Conservation (phyloP, 345 rosid genomes). For the Lepidium sativum region DNA sequence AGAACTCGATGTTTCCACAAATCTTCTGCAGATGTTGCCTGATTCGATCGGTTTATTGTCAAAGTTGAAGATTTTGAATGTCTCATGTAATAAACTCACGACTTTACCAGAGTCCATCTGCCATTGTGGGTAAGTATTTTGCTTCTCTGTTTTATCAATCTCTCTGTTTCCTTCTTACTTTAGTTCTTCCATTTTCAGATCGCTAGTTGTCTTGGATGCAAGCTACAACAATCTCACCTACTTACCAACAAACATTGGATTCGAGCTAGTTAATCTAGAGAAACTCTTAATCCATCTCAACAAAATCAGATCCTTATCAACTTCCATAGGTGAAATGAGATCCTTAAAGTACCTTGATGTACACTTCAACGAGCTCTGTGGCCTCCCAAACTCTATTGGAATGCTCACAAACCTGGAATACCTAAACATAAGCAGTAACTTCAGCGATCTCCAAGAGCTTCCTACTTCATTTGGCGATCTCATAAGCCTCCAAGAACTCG, state of each 20-base stretch:
- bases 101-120: slow-evolving; percentile 67
- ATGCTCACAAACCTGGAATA: slow-evolving; percentile 58
- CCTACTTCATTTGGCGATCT: slow-evolving; percentile 74
- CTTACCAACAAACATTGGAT: slow-evolving; percentile 84
- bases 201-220: slow-evolving; percentile 65
- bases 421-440: slow-evolving; percentile 67
- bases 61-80: slow-evolving; percentile 59
- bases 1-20: slow-evolving; percentile 69
- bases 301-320: slow-evolving; percentile 68
- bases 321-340: slow-evolving; percentile 65
- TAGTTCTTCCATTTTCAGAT: slow-evolving; percentile 28
- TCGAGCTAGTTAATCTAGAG: slow-evolving; percentile 50
- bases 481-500: slow-evolving; percentile 70
- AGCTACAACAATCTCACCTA: slow-evolving; percentile 67
- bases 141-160: neutral
- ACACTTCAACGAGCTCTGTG: slow-evolving; percentile 71
- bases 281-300: slow-evolving; percentile 58
- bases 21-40: slow-evolving; percentile 61
- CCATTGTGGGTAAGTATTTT: slow-evolving; percentile 56
- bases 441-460: slow-evolving; percentile 66
- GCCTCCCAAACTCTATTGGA: slow-evolving; percentile 61
- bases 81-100: slow-evolving; percentile 65
- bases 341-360: slow-evolving; percentile 58
- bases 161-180: slow-evolving; percentile 2
- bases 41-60: slow-evolving; percentile 73